Base-by-base conservation (phyloP, 441 rosid species). In the Pelargonium citronellum region DNA sequence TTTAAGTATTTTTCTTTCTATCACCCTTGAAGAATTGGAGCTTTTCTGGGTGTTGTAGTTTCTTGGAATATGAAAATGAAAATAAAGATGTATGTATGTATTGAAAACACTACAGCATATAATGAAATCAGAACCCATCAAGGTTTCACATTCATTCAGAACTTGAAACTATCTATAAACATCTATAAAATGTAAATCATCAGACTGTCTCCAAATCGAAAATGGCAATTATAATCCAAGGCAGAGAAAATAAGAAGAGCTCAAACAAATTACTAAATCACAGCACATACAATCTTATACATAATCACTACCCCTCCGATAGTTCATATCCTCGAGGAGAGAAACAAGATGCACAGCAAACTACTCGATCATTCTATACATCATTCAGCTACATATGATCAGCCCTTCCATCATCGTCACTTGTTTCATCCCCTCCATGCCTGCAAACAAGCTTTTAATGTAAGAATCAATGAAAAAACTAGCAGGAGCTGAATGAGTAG, bases 251-350 rank as follows among this genome's bases (percentile, higher is more conserved):
- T 6, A 61, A 61, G 10, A 24, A 10, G 15, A 61, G 6, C 37
- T 61, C 65, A 61, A 61, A 61, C 65, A 61, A 61, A 61, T 1
- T 10, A 22, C 65, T 61, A 27, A 22, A 61, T 61, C 65, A 61
- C 34, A 61, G 10, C 65, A 61, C 65, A 24, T 39, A 39, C 43
- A 7, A 39, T 17, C 22, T 55, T 55, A 4, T 53, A 53, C 60
- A 53, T 16, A 53, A 53, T 15, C 22, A 16, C 22, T 53, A 15
- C 20, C 53, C 13, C 5, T 13, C n/a, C 53, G 2, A 47, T 47
- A 47, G n/a, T 47, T 15, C 53, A 47, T 47, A 34, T 34, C 39
- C 53, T 47, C n/a, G 5, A 13, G 22, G 61, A 7, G 10, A 55
- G 61, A 6, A 55, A 55, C 20, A 55, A 17, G 4, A 55, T 55